Base-by-base conservation (phyloP, 768 basidiomycete genomes). In the Mycena polygramma region DNA sequence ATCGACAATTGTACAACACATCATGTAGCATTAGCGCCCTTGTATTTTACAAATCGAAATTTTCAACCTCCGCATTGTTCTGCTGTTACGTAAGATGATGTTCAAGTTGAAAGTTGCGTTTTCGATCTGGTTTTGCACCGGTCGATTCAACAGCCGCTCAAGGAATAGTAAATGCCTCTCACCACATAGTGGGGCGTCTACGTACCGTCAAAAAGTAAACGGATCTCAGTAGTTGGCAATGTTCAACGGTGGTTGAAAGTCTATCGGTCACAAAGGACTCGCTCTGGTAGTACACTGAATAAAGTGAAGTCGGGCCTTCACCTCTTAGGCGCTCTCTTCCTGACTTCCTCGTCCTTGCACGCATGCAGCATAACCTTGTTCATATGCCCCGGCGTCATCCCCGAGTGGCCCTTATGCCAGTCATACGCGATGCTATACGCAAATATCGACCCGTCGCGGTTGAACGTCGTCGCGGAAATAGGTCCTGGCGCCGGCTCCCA, bases 361-460 rank as follows among this genome's bases (percentile, higher is more conserved):
- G 86, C 86, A 70, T 90, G 88, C 71, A 90, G 74, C 84, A 88
- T 86, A 68, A 90, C 76, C 73, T 90, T 89, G 30, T 68, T 68
- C 13, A 59, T 57, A 61, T 82, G 81, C 10, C 84, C 83, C 3
- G 88, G 85, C 7, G 87, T 87, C 80, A 87, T 89, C 30, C 68
- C 72, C 2, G 43, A 54, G 78, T 96, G 94, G 13, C 95, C 95
- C 77, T 96, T 95, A 13, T 91, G 93, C 96, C 96, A 97, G 77
- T 97, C 96, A 72, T 97, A 97, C 19, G 95, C 94, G 26, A 97
- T 81, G 0, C 95, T 92, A 72, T 98, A 98, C 0, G 96, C 97
- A 76, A 98, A 94, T 72, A 98, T 93, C 45, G 85, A 90, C 37
- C 95, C 95, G 36, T 88, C 94, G 69, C 92, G 91, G 83, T 94